Evolutionary conservation across 352 stramenopile genomes (phyloP), one percentile per base, ranked within the genome.

Genomic region (Phytophthora idaei): DNA sequence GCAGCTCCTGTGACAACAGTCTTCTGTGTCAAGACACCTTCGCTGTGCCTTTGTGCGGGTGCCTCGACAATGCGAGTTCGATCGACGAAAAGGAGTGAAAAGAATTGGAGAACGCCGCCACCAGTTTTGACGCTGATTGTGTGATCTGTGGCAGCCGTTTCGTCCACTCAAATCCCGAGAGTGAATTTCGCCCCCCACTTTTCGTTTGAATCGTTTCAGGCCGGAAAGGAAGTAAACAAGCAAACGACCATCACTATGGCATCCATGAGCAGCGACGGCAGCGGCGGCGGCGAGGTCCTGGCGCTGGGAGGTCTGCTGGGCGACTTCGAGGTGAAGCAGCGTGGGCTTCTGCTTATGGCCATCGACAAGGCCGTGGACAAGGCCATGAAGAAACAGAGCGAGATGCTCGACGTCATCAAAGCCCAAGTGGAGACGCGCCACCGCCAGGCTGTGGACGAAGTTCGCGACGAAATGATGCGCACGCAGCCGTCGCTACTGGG

Each of bases 291-390:
- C 27, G 57, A 37, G 14, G 17, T 21, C 15, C 46, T 77, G 6
- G 51, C 60, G 12, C 48, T 77, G 2, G 46, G 29, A 21, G 69
- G 71, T 11, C 56, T 77, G 5, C 44, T 74, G 4, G n/a, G 29
- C 11, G 65, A 77, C 61, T 77, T 77, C 42, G 59, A 77, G 45
- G 34, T 51, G 3, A 65, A 74, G 41, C 64, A 74, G 31, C 69
- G 65, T 21, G 65, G 61, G 0, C 46, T 67, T 11, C 47, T 77
- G 48, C 51, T 74, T n/a, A 61, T 71, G 64, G 56, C 65, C 12
- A 70, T 77, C 8, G 69, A 77, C 45, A 71, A 77, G 27, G 62
- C 57, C 7, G 48, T 76, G 41, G 47, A 56, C 34, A 64, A 67
- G 29, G 51, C 60, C 39, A 74, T 77, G 49, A 66, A 64, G 39